A percentile compares a stretch with the other conserved stretches of the same genome.
phyloP scores from a whole-genome alignment of 345 rosid genomes.

The Citrus maxima region DNA sequence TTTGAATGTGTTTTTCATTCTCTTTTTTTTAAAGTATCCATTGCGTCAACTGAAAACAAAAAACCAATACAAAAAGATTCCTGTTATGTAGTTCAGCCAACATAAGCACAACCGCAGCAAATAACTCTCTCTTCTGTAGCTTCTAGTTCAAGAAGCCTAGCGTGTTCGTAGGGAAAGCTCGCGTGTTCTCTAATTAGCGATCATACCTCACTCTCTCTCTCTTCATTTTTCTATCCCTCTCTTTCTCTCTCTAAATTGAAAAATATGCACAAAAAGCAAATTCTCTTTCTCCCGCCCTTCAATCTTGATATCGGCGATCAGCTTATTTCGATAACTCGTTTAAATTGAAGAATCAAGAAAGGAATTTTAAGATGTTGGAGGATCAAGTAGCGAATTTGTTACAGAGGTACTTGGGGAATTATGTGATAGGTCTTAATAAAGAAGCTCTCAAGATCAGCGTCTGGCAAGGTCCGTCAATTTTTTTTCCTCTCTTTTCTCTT shows the following conservation, averaged over 20 bases:
- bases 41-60: no score
- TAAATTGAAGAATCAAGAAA: slow-evolving; percentile 11
- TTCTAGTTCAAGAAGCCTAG: slow-evolving; percentile 26
- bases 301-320: slow-evolving; percentile 2
- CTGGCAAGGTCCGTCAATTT: slow-evolving; percentile 67
- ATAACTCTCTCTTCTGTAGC: not conserved
- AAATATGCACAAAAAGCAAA: not conserved
- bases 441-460: slow-evolving; percentile 98
- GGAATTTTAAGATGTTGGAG: slow-evolving; percentile 73
- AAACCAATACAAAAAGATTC: no score
- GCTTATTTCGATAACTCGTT: not conserved
- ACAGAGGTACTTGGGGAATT: slow-evolving; percentile 87
- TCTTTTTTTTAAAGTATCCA: no score
- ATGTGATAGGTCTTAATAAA: slow-evolving; percentile 80
- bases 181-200: not conserved
- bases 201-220: not conserved
- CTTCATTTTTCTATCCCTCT: not conserved
- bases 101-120: not conserved
- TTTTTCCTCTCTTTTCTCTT: not conserved
- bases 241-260: not conserved
- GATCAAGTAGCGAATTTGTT: slow-evolving; percentile 93
- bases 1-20: no score
- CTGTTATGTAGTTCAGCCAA: not conserved
- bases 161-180: slow-evolving; percentile 36
- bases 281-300: not conserved